Evolutionary conservation across 352 stramenopile genomes (phyloP), one percentile per base, ranked within the genome.

Genomic region (Phytopythium litorale): DNA sequence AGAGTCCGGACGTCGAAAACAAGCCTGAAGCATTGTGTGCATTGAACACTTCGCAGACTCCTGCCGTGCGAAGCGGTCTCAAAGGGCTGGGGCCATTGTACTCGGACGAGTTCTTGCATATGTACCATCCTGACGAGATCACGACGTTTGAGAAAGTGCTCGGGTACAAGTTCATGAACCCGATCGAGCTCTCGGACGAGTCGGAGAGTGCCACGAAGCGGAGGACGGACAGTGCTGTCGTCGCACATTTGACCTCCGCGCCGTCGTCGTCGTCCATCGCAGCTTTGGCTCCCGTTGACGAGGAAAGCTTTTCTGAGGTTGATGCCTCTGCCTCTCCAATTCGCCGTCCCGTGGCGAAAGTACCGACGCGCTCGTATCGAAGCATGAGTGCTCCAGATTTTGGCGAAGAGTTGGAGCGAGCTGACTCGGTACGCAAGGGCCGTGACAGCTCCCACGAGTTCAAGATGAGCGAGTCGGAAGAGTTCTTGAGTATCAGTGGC

Each of bases 71-170:
- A 37, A 51, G 55, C 6, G 28, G 40, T 18, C 42, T 60, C 21
- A 60, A 60, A 51, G 55, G 55, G 11, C 55, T 60, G 6, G 55
- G 55, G 3, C 38, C 55, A 12, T 19, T 60, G 1, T 84, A 65
- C 46, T 91, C 81, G 7, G 82, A 94, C 30, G 82, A 85, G 46
- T 94, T 94, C 57, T 62, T 91, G 43, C 84, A 96, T 48, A 91
- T 91, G 74, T 92, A 92, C 40, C 84, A 94, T 58, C 83, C 81
- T 9, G 83, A 94, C 43, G 84, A 96, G 60, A 64, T 96, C 21
- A 94, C 86, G 19, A 93, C 81, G 13, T 96, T 96, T 62, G 79
- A 92, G 49, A 93, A 93, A 46, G 85, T 88, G 12, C 74, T 96
- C 3, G 84, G 82, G 16, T 91, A 92, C 71, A 89, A 92, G 67